Evolutionary conservation across 768 basidiomycete genomes (phyloP), one percentile per base, ranked within the genome.

Genomic region (Mycena filopes): DNA sequence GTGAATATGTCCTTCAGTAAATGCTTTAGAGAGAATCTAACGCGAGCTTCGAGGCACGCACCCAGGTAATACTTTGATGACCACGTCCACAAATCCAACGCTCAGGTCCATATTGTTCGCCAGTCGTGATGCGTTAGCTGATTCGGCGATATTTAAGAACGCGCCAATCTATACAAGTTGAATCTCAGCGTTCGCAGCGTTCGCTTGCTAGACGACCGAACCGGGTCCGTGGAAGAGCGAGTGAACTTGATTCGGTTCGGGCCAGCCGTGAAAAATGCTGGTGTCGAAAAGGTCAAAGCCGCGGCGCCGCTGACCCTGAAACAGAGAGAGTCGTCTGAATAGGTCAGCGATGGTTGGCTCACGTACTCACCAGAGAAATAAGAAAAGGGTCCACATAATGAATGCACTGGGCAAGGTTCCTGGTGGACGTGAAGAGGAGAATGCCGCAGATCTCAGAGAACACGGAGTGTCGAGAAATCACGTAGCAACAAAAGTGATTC

Each of bases 231-330:
- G n/a, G n/a, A n/a, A n/a, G n/a, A n/a, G n/a, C n/a, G n/a, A n/a
- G 63, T 64, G 18, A 64, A 64, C 12, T 56, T 64, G 21, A 64
- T 50, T 51, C 63, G 42, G 40, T 25, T 41, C 16, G 48, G 63
- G 4, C 60, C 60, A 49, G 55, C 26, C 20, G 23, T 31, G 40
- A 59, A 42, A 47, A 65, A 46, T 23, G 18, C 20, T 23, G 50
- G 63, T 13, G 63, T 59, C n/a, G 25, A 21, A 11, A 59, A 40
- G 2, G 48, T 21, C 26, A 60, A 48, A 18, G 42, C 57, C 1
- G 57, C 41, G 31, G 16, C 21, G 20, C 5, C 36, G 8, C n/a
- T 21, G 26, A 11, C 28, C 16, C 23, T 21, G 61, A 41, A 45
- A 12, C 48, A 25, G 36, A 38, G 1, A 36, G 15, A 12, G 29